A percentile compares a stretch with the other conserved stretches of the same genome.
Evolutionary conservation across 257 asterid genomes (phyloP).

Genomic region (Plantago elongata): DNA sequence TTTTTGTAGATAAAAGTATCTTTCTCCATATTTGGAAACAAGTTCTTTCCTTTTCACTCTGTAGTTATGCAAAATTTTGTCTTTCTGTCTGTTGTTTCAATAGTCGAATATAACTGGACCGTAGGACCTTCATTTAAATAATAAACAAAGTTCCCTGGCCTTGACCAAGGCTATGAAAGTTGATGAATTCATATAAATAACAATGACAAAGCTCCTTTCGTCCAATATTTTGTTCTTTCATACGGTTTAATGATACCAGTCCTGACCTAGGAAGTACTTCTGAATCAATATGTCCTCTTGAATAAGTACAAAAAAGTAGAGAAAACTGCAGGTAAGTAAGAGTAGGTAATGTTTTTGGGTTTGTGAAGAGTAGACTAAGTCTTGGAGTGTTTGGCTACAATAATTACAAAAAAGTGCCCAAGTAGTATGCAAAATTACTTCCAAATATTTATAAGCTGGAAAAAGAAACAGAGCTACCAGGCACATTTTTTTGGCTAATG

Average conservation of each 20-base stretch:
- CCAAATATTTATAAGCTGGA: too few relatives aligned
- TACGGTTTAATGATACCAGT: background rate
- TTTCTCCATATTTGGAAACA: slow-evolving; percentile 5
- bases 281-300: too few relatives aligned
- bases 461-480: too few relatives aligned
- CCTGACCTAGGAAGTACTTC: too few relatives aligned
- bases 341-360: too few relatives aligned
- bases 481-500: too few relatives aligned
- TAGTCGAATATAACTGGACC: slow-evolving; percentile 8
- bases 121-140: slow-evolving; percentile 4
- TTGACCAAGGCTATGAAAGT: background rate
- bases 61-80: slow-evolving; percentile 7
- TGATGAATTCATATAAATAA: background rate
- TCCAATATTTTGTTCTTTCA: background rate
- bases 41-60: slow-evolving; percentile 12
- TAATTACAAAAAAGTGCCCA: too few relatives aligned
- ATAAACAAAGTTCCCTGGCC: background rate
- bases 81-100: background rate
- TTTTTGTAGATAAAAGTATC: slow-evolving; percentile 25
- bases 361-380: background rate
- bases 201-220: background rate
- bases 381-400: background rate
- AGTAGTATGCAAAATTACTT: too few relatives aligned
- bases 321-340: too few relatives aligned
- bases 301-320: too few relatives aligned